phyloP scores from a whole-genome alignment of 2,329 filamentous ascomycete genomes.

The Huntiella abstrusa region DNA sequence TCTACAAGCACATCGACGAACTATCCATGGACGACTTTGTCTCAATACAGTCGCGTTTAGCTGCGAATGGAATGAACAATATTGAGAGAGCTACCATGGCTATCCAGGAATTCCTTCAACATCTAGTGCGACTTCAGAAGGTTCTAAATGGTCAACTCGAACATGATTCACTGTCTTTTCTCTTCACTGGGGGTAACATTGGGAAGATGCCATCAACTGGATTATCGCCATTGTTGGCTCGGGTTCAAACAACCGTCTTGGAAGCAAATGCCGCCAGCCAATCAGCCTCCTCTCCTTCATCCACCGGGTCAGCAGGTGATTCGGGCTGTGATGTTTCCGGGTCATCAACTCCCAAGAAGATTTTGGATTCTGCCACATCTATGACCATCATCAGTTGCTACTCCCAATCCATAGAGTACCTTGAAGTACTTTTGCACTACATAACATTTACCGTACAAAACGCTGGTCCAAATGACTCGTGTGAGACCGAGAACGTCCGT shows the following conservation, averaged over 20 bases:
- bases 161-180: background rate
- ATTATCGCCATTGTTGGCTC: conserved; percentile 1
- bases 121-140: conserved; percentile 15
- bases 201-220: background rate
- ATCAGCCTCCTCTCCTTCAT: background rate
- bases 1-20: conserved; percentile 3
- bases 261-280: background rate
- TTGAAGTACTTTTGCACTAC: conserved; percentile 14
- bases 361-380: conserved; percentile 15
- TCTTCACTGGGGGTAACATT: conserved; percentile 1
- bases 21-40: conserved; percentile 6
- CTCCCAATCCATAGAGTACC: conserved; percentile 15
- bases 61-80: conserved; percentile 6
- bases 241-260: conserved; percentile 1
- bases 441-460: conserved; percentile 13
- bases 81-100: conserved; percentile 14
- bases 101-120: conserved; percentile 15
- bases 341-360: background rate
- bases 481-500: conserved; percentile 13
- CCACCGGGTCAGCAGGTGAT: background rate
- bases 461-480: conserved; percentile 8
- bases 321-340: background rate
- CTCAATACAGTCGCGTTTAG: conserved; percentile 13
- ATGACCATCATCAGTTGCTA: conserved; percentile 18
- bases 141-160: conserved; percentile 4